A percentile compares a stretch with the other conserved stretches of the same genome.
Conservation (phyloP, 306 rosid genomes). For the Luffa aegyptiaca region DNA sequence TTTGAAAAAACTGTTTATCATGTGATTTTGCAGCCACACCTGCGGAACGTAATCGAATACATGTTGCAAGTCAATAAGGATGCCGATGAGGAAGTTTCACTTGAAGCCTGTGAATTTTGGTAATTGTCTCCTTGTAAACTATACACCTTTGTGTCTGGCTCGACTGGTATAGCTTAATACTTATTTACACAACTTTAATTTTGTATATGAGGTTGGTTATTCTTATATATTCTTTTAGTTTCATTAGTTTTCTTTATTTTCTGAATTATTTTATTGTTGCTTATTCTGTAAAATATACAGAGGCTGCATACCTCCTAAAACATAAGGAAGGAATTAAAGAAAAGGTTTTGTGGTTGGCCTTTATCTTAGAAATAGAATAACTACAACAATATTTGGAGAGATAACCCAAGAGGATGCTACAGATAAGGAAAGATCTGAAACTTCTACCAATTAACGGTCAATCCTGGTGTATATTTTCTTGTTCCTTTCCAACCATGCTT, state of each 20-base stretch:
- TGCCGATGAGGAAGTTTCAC: constrained; percentile 89
- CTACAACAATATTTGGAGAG: not conserved
- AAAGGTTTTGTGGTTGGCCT: not conserved
- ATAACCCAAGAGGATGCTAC: not conserved
- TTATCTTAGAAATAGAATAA: not conserved
- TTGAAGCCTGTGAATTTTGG: constrained; percentile 99
- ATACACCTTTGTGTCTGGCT: not conserved
- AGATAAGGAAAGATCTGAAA: not conserved
- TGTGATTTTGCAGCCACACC: constrained; percentile 58
- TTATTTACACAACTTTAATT: not conserved
- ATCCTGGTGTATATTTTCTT: not conserved
- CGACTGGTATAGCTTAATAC: not conserved
- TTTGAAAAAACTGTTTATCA: constrained; percentile 10
- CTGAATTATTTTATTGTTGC: not conserved
- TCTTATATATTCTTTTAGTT: not conserved
- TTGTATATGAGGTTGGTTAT: not conserved
- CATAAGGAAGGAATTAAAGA: not conserved
- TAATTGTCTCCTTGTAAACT: constrained; percentile 15
- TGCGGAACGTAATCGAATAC: constrained; percentile 76
- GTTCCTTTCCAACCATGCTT: not conserved
- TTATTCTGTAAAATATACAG: not conserved
- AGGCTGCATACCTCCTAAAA: not conserved
- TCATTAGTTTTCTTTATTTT: not conserved
- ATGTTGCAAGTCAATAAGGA: constrained; percentile 98
- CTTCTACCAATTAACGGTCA: not conserved